Base-by-base conservation (phyloP, 306 rosid species). In the Casuarina cunninghamiana region DNA sequence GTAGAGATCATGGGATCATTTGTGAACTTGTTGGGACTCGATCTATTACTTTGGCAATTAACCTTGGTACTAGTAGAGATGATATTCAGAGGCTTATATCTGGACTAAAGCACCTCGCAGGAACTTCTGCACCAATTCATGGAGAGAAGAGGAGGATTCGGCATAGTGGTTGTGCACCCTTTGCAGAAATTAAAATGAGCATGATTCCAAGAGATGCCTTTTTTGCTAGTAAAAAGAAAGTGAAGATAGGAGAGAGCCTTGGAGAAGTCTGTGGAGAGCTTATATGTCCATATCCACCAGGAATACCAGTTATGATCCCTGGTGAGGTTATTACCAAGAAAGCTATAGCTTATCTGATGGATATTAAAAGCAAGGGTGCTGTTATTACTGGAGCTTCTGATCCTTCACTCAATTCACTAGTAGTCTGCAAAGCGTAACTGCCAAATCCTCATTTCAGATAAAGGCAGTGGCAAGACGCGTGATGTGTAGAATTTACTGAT, bases 121-220 rank as follows among this genome's bases (percentile, higher is more conserved):
- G 85, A 5, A 44, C 84, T 57, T 51, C 75, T 72, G 41, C 79
- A 78, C 74, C 79, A 5, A 61, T 63, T 76, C 75, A 32, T 43
- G 71, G 73, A 35, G 79, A 41, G 3, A 79, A 79, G 87, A 87
- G 73, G 73, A 66, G 62, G 57, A 77, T 17, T 4, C 53, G 71
- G 26, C n/a, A 13, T 15, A 8, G 69, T 37, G 62, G 39, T 37
- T 71, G 53, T 57, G 79, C 88, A 43, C 89, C 89, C 38, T 90
- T 90, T 79, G 85, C 84, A 17, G 90, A 90, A 69, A 75, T 81
- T 49, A 45, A 70, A 69, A 87, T 62, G 73, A 82, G 83, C 51
- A 81, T 93, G 80, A 88, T 82, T 73, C 98, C 97, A 21, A 91
- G 98, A 84, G 98, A 91, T 21, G 98, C 98, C 53, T 93, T 93